phyloP scores from a whole-genome alignment of 768 basidiomycete genomes.

The Rhodotorula paludigena region DNA sequence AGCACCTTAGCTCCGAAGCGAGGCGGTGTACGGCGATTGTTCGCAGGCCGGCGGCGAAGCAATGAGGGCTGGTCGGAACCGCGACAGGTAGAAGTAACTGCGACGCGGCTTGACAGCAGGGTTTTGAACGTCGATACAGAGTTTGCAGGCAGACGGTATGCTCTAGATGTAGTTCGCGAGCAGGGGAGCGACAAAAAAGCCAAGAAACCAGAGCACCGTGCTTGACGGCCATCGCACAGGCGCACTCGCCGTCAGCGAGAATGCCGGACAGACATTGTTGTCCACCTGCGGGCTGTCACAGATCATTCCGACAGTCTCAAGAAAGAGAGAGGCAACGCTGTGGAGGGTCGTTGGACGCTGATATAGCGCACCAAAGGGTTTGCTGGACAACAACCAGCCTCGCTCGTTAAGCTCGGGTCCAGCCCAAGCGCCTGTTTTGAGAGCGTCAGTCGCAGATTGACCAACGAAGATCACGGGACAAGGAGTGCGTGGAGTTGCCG shows the following conservation, averaged over 20 bases:
- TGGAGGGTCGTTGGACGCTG: too few relatives aligned
- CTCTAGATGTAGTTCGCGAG: too few relatives aligned
- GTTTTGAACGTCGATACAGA: too few relatives aligned
- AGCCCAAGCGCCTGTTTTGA: conserved; percentile 5
- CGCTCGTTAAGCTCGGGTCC: conserved; percentile 7
- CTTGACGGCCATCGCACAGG: not conserved
- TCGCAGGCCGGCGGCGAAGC: too few relatives aligned
- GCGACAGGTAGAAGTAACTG: too few relatives aligned
- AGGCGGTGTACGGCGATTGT: too few relatives aligned
- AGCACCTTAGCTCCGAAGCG: too few relatives aligned
- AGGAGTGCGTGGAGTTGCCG: not conserved
- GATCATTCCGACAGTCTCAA: not conserved
- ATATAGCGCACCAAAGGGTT: conserved; percentile 16
- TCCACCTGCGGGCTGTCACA: not conserved
- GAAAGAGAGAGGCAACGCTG: not conserved
- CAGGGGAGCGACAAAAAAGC: too few relatives aligned
- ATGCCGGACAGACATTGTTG: not conserved
- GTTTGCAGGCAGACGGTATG: too few relatives aligned
- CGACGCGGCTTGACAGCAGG: too few relatives aligned
- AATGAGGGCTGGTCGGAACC: too few relatives aligned
- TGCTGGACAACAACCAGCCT: conserved; percentile 13
- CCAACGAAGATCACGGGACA: not conserved
- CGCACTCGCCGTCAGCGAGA: not conserved
- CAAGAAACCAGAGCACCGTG: not conserved
- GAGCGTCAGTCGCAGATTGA: not conserved